These are phyloP conservation scores for Dictyostelium citrinum DNA, from an alignment of 78 protist genomes.

Conservation along the genomic window DNA sequence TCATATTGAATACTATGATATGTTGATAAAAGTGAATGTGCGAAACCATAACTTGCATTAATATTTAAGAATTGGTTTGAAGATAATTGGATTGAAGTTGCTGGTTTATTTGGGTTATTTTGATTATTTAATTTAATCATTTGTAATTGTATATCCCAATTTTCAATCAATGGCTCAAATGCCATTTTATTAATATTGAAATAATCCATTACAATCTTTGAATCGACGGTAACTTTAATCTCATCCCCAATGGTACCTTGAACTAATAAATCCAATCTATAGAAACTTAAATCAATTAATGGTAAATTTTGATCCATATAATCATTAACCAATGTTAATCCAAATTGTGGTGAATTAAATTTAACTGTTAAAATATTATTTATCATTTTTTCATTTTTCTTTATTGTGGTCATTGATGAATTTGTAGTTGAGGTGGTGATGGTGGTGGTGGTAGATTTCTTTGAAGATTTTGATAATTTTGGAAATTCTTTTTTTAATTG, in stretches of 20 bases:
- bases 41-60: constrained; percentile 40
- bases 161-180: constrained; percentile 69
- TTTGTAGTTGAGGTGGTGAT: not conserved
- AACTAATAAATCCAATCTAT: not conserved
- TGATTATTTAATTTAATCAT: not conserved
- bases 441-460: not conserved
- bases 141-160: constrained; percentile 11
- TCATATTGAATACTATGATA: constrained; percentile 33
- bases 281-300: constrained; percentile 26
- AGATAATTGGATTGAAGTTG: not conserved
- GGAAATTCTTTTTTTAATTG: constrained; percentile 31
- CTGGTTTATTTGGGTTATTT: not conserved
- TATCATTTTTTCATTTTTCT: not conserved
- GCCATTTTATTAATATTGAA: constrained; percentile 54
- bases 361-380: not conserved
- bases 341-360: constrained; percentile 11
- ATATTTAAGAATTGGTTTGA: constrained; percentile 26
- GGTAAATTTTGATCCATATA: constrained; percentile 74
- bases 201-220: constrained; percentile 26
- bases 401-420: too few species aligned
- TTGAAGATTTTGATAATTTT: not conserved
- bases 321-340: constrained; percentile 50
- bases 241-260: not conserved
- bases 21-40: not conserved
- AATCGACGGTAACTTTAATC: not conserved